Evolutionary conservation across 768 basidiomycete species (phyloP), one percentile per base, ranked within the genome.

Genomic region (Melanogaster broomeanus): DNA sequence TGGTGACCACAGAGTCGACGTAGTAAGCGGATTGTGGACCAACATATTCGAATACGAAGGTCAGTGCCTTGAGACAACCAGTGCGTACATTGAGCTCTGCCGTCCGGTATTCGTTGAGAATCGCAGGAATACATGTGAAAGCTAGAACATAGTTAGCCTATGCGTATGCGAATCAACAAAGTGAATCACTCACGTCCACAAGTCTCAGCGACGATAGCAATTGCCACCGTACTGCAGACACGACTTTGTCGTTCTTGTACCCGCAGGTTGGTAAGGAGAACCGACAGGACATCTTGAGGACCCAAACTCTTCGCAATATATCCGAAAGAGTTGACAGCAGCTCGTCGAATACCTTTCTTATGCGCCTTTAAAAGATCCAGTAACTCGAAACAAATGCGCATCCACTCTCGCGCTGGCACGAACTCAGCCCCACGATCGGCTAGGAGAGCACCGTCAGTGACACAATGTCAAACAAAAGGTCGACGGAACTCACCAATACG

Each of bases 291-390:
- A 64, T 99, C 97, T 70, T 98, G 96, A 42, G 97, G 96, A 74
- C 97, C 97, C 74, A 99, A 87, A 74, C 92, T 95, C 77, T 98
- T 98, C 52, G 97, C 97, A 56, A 99, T 99, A 60, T 99, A 99
- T 62, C 97, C 97, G 61, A 99, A 99, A 1, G 96, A 97, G 76
- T 99, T 98, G 74, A 98, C 97, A 19, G 97, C 96, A 1, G 96
- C 97, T 65, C 96, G 92, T 48, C 97, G 90, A 65, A 98, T 99
- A 38, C 90, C 96, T 72, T 98, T 98, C 77, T 99, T 99, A 77
- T 99, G 97, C 9, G 97, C 97, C 69, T 98, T 98, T 62, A 98
- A 81, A 22, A 99, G 79, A 65, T 98, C 97, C 44, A 99, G 82
- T 30, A 99, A 74, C 66, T 99, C 97, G 72, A 99, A 98, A 68